Evolutionary conservation across 495 filamentous ascomycete species (phyloP), one percentile per base, ranked within the genome.

Genomic region (Trichoderma virens): DNA sequence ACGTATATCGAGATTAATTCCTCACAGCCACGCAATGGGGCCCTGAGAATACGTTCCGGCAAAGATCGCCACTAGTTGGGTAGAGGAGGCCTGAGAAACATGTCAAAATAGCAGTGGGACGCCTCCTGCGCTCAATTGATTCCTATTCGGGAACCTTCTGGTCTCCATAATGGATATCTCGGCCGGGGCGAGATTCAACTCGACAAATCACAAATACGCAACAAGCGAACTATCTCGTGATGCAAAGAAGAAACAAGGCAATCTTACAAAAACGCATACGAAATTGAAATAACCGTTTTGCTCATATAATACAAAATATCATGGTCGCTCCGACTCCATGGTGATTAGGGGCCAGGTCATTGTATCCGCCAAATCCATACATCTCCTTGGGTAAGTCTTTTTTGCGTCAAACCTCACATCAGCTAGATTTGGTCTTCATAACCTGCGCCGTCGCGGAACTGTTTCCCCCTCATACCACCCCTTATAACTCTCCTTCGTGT

Each of bases 231-330:
- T 41, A 11, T 41, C 38, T 41, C 38, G 8, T 41, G 0, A 18
- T 41, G 5, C 14, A 18, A 41, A 18, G 0, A 41, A 9, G 3
- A 18, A 41, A 41, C 45, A 25, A 25, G 8, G n/a, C 7, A 25
- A n/a, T 20, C 45, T 25, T 51, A 4, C 9, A 56, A 30, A 56
- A 56, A 30, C 25, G 27, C 51, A 27, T 28, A 56, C 51, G 51
- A 56, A 56, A 27, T 30, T 28, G 25, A 16, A 56, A 56, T 11
- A 56, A 30, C 51, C 25, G 9, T 56, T 27, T 56, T 56, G 51
- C 51, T 56, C 51, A 56, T 56, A 56, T 56, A 56, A 30, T 56
- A 56, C 51, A 56, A 56, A 56, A 47, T 56, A 27, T 56, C 51
- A 56, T 56, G 51, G 25, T 56, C 51, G 23, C 51, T 56, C 23